Evolutionary conservation across 2,329 filamentous ascomycete genomes (phyloP).

Genomic region (Trichoderma sp.): DNA sequence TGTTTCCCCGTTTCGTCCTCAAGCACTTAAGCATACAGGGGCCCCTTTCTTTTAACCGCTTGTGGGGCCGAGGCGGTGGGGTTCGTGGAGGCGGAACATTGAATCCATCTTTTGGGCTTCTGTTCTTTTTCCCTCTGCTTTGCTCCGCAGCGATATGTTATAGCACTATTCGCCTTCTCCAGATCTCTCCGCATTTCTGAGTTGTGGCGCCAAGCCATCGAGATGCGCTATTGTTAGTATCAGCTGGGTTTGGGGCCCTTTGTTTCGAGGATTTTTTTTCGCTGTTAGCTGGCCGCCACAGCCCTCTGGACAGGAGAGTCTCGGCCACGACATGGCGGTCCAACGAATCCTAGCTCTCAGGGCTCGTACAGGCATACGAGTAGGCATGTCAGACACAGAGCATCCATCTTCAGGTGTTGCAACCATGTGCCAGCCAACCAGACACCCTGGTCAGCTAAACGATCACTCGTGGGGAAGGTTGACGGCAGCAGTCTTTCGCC

Average conservation of each 20-base stretch:
- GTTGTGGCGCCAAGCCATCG: slow-evolving; percentile 7
- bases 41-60: background rate
- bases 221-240: background rate
- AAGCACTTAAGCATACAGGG: background rate
- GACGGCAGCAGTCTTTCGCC: background rate
- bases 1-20: background rate
- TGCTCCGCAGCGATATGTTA: background rate
- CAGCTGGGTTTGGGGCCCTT: background rate
- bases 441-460: background rate
- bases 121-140: background rate
- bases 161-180: background rate
- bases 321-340: background rate
- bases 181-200: slow-evolving; percentile 21
- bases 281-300: background rate
- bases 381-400: background rate
- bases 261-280: background rate
- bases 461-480: background rate
- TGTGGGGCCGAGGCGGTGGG: slow-evolving; percentile 1
- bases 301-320: background rate
- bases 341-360: background rate
- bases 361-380: background rate
- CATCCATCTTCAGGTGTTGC: background rate
- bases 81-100: slow-evolving; percentile 9
- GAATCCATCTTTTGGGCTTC: background rate
- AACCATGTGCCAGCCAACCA: background rate